Evolutionary conservation across 306 rosid species (phyloP).

Genomic region (Cucurbita ficifolia): DNA sequence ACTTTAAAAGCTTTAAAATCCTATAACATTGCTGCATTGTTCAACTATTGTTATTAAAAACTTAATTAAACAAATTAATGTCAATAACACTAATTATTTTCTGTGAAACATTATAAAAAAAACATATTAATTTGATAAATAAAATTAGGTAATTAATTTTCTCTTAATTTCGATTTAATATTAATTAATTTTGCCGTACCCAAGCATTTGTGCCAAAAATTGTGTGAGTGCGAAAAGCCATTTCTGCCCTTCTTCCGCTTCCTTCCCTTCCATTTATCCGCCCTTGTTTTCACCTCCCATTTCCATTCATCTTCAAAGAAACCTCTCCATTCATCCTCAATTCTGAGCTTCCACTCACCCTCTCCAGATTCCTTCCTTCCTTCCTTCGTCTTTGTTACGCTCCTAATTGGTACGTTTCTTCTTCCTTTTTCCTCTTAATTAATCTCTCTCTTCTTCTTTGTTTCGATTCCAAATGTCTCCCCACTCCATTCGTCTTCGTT

Average conservation of each 20-base stretch:
- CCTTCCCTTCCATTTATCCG: neutral
- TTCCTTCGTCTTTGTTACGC: neutral
- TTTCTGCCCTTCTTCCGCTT: neutral
- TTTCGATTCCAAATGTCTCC: neutral
- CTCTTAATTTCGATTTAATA: too few relatives aligned
- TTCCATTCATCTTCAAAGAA: neutral
- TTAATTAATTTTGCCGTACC: too few relatives aligned
- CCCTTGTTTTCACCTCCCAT: neutral
- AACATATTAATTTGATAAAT: too few relatives aligned
- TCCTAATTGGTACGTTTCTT: slow-evolving; percentile 18
- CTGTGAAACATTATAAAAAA: too few relatives aligned
- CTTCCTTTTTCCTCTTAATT: neutral
- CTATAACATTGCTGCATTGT: too few relatives aligned
- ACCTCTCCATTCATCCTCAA: neutral
- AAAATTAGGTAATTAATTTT: too few relatives aligned
- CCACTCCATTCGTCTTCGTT: neutral
- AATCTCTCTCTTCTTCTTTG: neutral
- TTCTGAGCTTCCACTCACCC: neutral
- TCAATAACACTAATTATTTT: too few relatives aligned
- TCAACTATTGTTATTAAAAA: too few relatives aligned
- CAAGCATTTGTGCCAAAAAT: too few relatives aligned
- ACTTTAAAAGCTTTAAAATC: too few relatives aligned
- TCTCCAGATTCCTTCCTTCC: slow-evolving; percentile 10
- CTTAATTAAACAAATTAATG: too few relatives aligned
- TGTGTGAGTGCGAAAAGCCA: neutral